These are phyloP conservation scores for Daedalea quercina DNA, from an alignment of 768 basidiomycete species.

Conservation along the genomic window DNA sequence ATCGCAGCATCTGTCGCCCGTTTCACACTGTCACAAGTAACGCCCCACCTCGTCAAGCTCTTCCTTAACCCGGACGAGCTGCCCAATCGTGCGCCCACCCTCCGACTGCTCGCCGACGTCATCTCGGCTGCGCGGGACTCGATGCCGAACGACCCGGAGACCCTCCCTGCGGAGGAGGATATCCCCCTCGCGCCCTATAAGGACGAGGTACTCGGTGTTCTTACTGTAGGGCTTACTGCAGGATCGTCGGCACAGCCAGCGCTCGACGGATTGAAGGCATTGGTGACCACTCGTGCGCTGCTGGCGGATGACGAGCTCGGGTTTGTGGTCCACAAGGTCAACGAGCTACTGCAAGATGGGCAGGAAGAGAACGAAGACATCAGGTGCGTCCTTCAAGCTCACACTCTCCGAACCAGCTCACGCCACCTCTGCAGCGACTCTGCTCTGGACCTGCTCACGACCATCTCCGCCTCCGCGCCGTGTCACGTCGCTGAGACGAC, in stretches of 20 bases:
- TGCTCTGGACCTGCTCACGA: conserved; percentile 55
- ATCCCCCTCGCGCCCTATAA: conserved; percentile 53
- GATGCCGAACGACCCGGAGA: conserved; percentile 17
- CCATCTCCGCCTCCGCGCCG: conserved; percentile 53
- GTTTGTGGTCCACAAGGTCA: conserved; percentile 70
- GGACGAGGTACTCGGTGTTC: conserved; percentile 66
- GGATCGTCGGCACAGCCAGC: conserved; percentile 49
- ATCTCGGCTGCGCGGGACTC: conserved; percentile 48
- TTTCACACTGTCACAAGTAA: conserved; percentile 58
- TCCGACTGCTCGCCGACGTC: conserved; percentile 62
- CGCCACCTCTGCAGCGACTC: conserved; percentile 37
- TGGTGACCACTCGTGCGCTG: conserved; percentile 59
- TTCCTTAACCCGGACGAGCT: conserved; percentile 70
- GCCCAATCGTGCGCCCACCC: conserved; percentile 56
- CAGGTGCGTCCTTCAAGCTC: conserved; percentile 32
- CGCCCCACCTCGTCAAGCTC: conserved; percentile 72
- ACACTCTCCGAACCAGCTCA: neutral
- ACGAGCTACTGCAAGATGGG: conserved; percentile 56
- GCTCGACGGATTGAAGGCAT: conserved; percentile 54
- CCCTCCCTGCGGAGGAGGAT: conserved; percentile 17
- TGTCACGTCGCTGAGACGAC: conserved; percentile 65
- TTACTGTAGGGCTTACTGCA: conserved; percentile 51
- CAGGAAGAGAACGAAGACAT: conserved; percentile 42
- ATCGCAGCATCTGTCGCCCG: conserved; percentile 57
- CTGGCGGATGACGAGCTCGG: conserved; percentile 69